A percentile compares a stretch with the other conserved stretches of the same genome.
phyloP scores from a whole-genome alignment of 208 protist species.

The Blastocrithidia nonstop region DNA sequence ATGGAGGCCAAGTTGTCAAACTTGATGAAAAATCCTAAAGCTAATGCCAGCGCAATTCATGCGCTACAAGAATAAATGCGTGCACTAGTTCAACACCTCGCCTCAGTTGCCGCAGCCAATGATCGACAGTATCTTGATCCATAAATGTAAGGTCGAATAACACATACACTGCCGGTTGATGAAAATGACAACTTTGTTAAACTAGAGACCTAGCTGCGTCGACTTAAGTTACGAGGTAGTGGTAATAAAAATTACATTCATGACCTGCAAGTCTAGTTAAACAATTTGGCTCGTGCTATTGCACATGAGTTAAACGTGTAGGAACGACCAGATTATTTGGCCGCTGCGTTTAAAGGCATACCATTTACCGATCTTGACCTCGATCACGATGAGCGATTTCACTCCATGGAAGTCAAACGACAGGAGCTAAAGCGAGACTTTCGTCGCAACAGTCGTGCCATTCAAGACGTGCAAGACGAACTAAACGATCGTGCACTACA shows the following conservation, averaged over 20 bases:
- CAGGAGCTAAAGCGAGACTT: constrained; percentile 50
- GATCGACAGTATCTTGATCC: constrained; percentile 53
- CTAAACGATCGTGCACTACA: constrained; percentile 45
- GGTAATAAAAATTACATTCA: constrained; percentile 17
- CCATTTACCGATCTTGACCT: constrained; percentile 35
- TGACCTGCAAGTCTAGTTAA: constrained; percentile 49
- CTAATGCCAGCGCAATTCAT: constrained; percentile 26
- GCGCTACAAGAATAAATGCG: constrained; percentile 29
- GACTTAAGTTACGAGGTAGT: constrained; percentile 13
- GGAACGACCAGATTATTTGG: constrained; percentile 44
- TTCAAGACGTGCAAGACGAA: constrained; percentile 29
- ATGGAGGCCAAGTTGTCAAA: constrained; percentile 33
- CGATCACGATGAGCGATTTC: constrained; percentile 44
- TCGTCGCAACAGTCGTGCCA: constrained; percentile 26
- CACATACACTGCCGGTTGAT: constrained; percentile 31
- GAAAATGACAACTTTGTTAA: constrained; percentile 36
- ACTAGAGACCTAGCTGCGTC: constrained; percentile 40
- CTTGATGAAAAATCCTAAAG: constrained; percentile 31
- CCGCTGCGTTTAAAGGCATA: constrained; percentile 32
- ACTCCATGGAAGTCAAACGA: constrained; percentile 29
- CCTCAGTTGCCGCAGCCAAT: constrained; percentile 16
- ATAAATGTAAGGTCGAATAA: constrained; percentile 30
- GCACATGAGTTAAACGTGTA: constrained; percentile 46
- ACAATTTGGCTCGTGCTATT: constrained; percentile 44
- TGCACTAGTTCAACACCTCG: constrained; percentile 22